Conservation (phyloP, 2,329 filamentous ascomycete genomes). For the Xylariomycetidae sp. region DNA sequence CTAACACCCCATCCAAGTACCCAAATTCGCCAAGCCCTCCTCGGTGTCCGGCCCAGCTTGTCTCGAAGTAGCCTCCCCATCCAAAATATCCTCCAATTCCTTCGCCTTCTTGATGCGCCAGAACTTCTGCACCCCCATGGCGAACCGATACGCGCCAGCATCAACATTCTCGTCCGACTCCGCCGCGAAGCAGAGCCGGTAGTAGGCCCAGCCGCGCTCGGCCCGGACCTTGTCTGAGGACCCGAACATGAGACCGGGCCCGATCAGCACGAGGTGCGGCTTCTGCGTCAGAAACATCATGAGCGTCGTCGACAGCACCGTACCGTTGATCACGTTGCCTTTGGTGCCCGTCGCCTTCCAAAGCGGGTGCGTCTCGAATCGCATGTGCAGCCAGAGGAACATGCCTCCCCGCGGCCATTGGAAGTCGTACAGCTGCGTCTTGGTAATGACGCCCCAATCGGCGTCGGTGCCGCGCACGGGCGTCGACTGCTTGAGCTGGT, state of each 20-base stretch:
- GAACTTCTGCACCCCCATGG: conserved; percentile 66
- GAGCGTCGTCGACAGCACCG: conserved; percentile 58
- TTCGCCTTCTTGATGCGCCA: conserved; percentile 67
- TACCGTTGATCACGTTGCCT: conserved; percentile 42
- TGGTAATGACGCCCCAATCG: conserved; percentile 73
- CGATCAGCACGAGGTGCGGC: conserved; percentile 65
- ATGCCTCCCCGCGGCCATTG: conserved; percentile 81
- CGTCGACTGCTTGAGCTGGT: conserved; percentile 59
- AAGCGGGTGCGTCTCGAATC: conserved; percentile 70
- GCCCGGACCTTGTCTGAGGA: conserved; percentile 56
- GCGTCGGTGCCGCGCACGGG: conserved; percentile 38
- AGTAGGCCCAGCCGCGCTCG: conserved; percentile 64
- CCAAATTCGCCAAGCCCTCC: conserved; percentile 16
- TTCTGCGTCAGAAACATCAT: conserved; percentile 67
- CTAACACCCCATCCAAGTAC: conserved; percentile 23
- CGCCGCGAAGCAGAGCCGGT: conserved; percentile 80
- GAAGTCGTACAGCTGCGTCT: conserved; percentile 70
- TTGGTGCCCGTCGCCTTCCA: conserved; percentile 35
- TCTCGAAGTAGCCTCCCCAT: conserved; percentile 24
- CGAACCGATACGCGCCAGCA: conserved; percentile 58
- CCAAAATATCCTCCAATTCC: conserved; percentile 60
- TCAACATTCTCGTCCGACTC: conserved; percentile 68
- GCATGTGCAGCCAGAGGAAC: conserved; percentile 80
- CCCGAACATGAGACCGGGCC: conserved; percentile 70
- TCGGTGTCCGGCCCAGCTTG: conserved; percentile 17